A percentile compares a stretch with the other conserved stretches of the same genome.
Evolutionary conservation across 805 yeast genomes (phyloP).

Genomic region (Metschnikowia rubicola): DNA sequence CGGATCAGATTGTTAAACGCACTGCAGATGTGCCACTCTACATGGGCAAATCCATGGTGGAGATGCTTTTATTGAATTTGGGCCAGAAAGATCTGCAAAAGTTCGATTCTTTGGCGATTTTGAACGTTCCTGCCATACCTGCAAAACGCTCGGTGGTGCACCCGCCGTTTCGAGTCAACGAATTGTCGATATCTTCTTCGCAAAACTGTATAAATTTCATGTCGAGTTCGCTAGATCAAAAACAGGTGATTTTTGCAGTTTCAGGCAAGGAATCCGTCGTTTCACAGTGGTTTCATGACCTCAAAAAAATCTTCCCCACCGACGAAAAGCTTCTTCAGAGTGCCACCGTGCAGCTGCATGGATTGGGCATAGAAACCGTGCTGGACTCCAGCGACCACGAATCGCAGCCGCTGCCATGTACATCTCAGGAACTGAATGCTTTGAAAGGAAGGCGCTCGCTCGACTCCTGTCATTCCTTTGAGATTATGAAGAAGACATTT

Average conservation of each 20-base stretch:
- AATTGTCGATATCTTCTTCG: slow-evolving; percentile 24
- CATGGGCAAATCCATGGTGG: slow-evolving; percentile 22
- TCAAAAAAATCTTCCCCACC: slow-evolving; percentile 33
- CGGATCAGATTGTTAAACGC: slow-evolving; percentile 35
- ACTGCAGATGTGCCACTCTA: slow-evolving; percentile 23
- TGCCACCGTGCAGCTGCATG: slow-evolving; percentile 9
- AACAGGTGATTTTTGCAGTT: slow-evolving; percentile 19
- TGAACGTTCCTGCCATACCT: slow-evolving; percentile 20
- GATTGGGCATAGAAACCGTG: slow-evolving; percentile 17
- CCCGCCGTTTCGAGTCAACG: slow-evolving; percentile 43
- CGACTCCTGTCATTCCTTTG: slow-evolving; percentile 7
- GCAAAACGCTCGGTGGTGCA: slow-evolving; percentile 31
- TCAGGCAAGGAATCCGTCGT: slow-evolving; percentile 17
- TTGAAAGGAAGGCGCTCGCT: slow-evolving; percentile 2
- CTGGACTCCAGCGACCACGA: slow-evolving; percentile 7
- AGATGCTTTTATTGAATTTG: slow-evolving; percentile 35
- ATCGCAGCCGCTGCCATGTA: slow-evolving; percentile 3
- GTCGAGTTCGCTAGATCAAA: slow-evolving; percentile 4
- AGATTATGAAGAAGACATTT: slow-evolving; percentile 14
- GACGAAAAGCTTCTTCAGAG: slow-evolving; percentile 11
- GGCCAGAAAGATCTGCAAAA: slow-evolving; percentile 7
- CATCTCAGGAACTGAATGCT: not conserved
- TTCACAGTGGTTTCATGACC: slow-evolving; percentile 29
- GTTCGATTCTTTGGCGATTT: slow-evolving; percentile 38
- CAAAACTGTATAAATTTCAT: slow-evolving; percentile 18